Evolutionary conservation across 768 basidiomycete genomes (phyloP), one percentile per base, ranked within the genome.

Genomic region (Amanita rubescens): DNA sequence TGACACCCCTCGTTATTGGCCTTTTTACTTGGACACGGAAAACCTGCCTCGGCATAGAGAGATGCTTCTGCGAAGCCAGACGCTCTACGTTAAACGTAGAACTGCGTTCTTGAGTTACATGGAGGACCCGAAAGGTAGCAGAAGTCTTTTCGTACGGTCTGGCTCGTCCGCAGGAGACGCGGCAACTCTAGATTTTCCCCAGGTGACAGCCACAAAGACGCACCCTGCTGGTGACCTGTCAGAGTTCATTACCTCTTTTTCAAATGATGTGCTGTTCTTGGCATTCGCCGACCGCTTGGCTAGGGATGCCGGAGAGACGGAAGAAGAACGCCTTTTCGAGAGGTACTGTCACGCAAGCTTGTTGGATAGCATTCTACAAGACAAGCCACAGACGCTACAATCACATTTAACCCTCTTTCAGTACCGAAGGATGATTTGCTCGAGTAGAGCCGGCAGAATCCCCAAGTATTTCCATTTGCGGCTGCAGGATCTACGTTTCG

Each of bases 1-100:
- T 20, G 94, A 97, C 62, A 96, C 91, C 0, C 94, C 93, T 14
- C 82, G 96, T 5, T 98, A 99, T 67, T 96, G 92, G 90, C 87
- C 94, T 0, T 88, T 94, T 69, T 83, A 85, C 55, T 78, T 97
- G 32, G 88, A 94, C 61, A 80, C 88, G 17, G 77, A 82, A 37
- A 71, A 81, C 38, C 76, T 84, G 50, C 76, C 81, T 3, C 76
- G 75, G 12, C 87, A 95, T 65, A 80, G 81, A 46, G 78, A 80
- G 43, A 75, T 77, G 5, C 76, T 98, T 20, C 68, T 95, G 37
- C 76, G 74, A 32, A 86, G 78, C 54, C 87, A 93, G 59, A 95
- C 90, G 0, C 74, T 99, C 27, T 93, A 82, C 58, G 95, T 98
- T 56, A 95, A 97, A 66, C 84, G 94, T 15, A 78, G 91, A 24